Base-by-base conservation (phyloP, 257 asterid species). In the Cruciata laevipes region DNA sequence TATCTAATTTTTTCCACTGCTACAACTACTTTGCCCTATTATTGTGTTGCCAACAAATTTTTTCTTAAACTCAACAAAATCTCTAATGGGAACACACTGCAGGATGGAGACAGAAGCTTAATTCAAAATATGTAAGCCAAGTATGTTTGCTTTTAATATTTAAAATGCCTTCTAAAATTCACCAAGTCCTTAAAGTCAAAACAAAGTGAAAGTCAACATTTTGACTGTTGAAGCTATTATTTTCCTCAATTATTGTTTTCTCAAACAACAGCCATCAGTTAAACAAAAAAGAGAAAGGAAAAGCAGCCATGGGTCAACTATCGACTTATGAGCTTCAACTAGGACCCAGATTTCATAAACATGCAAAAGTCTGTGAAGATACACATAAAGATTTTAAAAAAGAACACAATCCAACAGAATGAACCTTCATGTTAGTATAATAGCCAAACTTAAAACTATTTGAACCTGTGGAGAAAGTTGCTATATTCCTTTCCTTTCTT, bases 401-500 rank as follows among this genome's bases (percentile, higher is more conserved):
- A 10, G 7, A 35, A 37, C 42, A 37, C 2, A 7, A 37, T 7
- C 10, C 10, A 37, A 37, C 42, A 37, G 42, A 37, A 2, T 37
- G 42, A 37, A 11, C 42, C 10, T 37, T 37, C 42, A 37, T 8
- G 42, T 37, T 11, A 7, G 10, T 37, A 7, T 37, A 37, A 37
- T 37, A 37, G 10, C 42, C 42, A 37, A 37, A 37, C 2, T 37
- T 7, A 37, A 37, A 51, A 51, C 58, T 4, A 21, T 6, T 53
- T 20, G 0, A 27, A 5, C 0, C 44, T 38, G 56, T 57, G 67
- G 63, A 40, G 5, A 2, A 37, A 18, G 49, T 53, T 27, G 21
- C 38, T 47, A 63, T 10, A 13, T 30, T 69, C 67, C 51, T 69
- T 13, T 38, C 67, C 23, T 67, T 61, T 70, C 24, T 37, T 66